Percentiles rank a stretch among this genome's conserved stretches.
These are phyloP conservation scores for Leccinum sublutescens DNA, from an alignment of 768 basidiomycete species.

Conservation along the genomic window DNA sequence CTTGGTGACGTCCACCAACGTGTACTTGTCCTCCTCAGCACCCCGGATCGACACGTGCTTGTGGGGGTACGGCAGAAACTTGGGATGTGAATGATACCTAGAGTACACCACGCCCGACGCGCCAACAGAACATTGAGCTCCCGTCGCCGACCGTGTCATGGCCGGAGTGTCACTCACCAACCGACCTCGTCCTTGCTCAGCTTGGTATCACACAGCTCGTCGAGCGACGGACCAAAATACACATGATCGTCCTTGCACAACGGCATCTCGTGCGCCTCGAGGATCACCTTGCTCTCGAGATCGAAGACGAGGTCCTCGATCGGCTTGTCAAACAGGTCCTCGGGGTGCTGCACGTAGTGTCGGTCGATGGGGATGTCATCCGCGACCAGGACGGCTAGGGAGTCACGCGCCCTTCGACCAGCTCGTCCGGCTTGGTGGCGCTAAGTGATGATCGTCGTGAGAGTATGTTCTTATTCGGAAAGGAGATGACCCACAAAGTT, in stretches of 20 bases:
- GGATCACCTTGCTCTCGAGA: constrained; percentile 65
- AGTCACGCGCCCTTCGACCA: constrained; percentile 76
- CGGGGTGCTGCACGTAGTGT: constrained; percentile 59
- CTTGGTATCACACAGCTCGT: constrained; percentile 60
- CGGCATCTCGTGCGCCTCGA: constrained; percentile 91
- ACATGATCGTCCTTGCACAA: constrained; percentile 60
- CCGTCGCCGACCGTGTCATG: background rate
- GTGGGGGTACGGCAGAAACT: constrained; percentile 70
- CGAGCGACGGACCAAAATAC: constrained; percentile 69
- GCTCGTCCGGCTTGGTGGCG: constrained; percentile 89
- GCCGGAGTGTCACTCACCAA: constrained; percentile 46
- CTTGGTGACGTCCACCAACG: constrained; percentile 61
- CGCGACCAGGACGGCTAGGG: constrained; percentile 71
- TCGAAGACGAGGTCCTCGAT: constrained; percentile 68
- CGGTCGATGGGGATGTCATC: constrained; percentile 70
- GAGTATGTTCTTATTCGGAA: background rate
- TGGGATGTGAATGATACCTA: constrained; percentile 83
- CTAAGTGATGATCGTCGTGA: constrained; percentile 35
- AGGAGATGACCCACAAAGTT: constrained; percentile 59
- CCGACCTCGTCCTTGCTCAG: constrained; percentile 73
- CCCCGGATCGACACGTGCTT: constrained; percentile 74
- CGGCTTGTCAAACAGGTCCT: constrained; percentile 63
- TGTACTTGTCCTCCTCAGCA: constrained; percentile 74
- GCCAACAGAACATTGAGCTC: background rate
- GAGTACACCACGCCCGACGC: background rate